Evolutionary conservation across 2,329 filamentous ascomycete species (phyloP).

Genomic region (Colletotrichum liaoningense): DNA sequence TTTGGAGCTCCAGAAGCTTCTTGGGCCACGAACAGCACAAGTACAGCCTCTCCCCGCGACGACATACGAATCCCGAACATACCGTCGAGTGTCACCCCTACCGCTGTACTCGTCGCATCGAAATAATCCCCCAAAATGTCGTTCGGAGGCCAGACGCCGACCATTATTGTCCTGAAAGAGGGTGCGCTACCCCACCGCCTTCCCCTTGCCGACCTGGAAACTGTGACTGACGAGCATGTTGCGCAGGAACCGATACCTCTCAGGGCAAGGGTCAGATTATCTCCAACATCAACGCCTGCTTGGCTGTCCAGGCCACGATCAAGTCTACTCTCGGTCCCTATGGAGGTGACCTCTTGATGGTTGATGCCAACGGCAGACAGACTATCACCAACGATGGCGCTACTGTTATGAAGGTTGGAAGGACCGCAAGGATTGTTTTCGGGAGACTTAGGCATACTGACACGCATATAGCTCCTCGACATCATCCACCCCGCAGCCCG

Average conservation of each 20-base stretch:
- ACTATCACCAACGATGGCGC: slow-evolving; percentile 99
- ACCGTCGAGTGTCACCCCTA: background rate
- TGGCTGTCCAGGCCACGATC: slow-evolving; percentile 95
- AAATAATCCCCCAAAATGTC: slow-evolving; percentile 72
- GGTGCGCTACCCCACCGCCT: slow-evolving; percentile 70
- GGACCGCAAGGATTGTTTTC: background rate
- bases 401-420: slow-evolving; percentile 93
- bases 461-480: slow-evolving; percentile 80
- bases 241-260: slow-evolving; percentile 90
- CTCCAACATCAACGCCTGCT: slow-evolving; percentile 98
- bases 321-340: slow-evolving; percentile 96
- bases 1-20: slow-evolving; percentile 59
- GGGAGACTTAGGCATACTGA: background rate
- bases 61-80: slow-evolving; percentile 16
- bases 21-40: slow-evolving; percentile 41
- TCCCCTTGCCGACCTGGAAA: slow-evolving; percentile 40
- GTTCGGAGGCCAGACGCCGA: slow-evolving; percentile 96
- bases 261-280: slow-evolving; percentile 97
- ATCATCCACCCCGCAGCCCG: slow-evolving; percentile 97
- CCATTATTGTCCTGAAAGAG: slow-evolving; percentile 98
- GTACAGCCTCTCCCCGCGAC: slow-evolving; percentile 25
- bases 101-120: slow-evolving; percentile 6
- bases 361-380: slow-evolving; percentile 94
- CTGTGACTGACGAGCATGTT: slow-evolving; percentile 36
- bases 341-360: slow-evolving; percentile 94